Conservation (phyloP, 208 protist species). For the Leishmania arabica region DNA sequence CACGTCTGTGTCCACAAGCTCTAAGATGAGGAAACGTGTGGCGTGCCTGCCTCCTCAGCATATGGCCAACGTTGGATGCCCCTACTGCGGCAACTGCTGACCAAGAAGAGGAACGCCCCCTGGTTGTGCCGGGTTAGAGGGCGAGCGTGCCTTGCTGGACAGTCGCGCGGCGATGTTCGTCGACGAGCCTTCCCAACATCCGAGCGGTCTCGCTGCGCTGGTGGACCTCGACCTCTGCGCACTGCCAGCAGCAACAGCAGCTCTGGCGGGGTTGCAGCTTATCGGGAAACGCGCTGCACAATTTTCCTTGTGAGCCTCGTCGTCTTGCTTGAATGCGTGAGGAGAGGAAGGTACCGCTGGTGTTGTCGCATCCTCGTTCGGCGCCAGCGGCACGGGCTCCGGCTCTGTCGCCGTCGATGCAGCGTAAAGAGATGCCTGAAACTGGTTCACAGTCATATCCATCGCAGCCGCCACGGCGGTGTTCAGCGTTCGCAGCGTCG, state of each 20-base stretch:
- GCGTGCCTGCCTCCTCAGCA: not conserved
- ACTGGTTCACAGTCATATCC: constrained; percentile 34
- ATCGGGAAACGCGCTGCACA: not conserved
- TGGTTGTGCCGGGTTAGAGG: not conserved
- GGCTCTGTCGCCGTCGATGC: constrained; percentile 1
- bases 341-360: not conserved
- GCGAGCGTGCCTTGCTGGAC: constrained; percentile 20
- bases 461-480: constrained; percentile 6
- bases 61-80: not conserved
- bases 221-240: constrained; percentile 5
- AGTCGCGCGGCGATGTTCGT: constrained; percentile 9
- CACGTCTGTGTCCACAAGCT: not conserved
- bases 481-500: not conserved
- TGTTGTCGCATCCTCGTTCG: not conserved
- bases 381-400: constrained; percentile 16
- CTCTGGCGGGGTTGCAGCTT: not conserved
- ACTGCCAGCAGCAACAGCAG: not conserved
- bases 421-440: constrained; percentile 5
- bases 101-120: not conserved
- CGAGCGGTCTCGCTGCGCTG: not conserved
- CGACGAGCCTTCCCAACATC: constrained; percentile 16
- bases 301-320: constrained; percentile 22
- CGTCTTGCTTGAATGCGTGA: not conserved
- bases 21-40: not conserved
- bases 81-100: not conserved